A percentile compares a stretch with the other conserved stretches of the same genome.
phyloP scores from a whole-genome alignment of 192 early-diverging fungal species.

The Coemansia sp. region DNA sequence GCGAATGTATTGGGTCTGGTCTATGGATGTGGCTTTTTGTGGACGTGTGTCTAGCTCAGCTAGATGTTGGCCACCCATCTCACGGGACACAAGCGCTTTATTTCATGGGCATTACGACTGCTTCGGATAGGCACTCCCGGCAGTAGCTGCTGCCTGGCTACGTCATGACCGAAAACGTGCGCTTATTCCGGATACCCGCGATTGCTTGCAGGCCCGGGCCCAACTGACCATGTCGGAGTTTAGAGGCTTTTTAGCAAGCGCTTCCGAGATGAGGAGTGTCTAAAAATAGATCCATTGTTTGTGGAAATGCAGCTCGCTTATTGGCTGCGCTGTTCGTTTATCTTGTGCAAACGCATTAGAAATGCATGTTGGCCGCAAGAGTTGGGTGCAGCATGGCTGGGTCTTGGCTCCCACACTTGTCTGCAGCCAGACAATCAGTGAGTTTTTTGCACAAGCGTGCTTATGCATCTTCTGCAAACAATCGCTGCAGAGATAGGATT shows the following conservation, averaged over 20 bases:
- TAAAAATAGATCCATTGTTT: slow-evolving; percentile 10
- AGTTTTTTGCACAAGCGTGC: neutral
- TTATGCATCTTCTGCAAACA: slow-evolving; percentile 8
- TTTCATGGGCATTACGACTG: too few relatives aligned
- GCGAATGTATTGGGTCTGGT: too few relatives aligned
- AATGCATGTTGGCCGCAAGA: slow-evolving; percentile 9
- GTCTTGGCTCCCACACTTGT: slow-evolving; percentile 8
- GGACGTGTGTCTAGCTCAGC: too few relatives aligned
- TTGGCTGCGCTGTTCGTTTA: neutral
- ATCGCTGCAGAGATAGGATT: slow-evolving; percentile 11
- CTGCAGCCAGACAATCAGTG: slow-evolving; percentile 7
- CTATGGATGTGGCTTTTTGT: too few relatives aligned
- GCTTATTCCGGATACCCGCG: slow-evolving; percentile 1
- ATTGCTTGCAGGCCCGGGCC: slow-evolving; percentile 7
- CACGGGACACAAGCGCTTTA: too few relatives aligned
- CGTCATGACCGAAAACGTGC: too few relatives aligned
- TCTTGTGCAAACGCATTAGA: slow-evolving; percentile 4
- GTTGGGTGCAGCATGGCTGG: slow-evolving; percentile 9
- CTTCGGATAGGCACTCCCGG: too few relatives aligned
- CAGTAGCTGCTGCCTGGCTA: too few relatives aligned
- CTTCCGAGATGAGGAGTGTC: slow-evolving; percentile 8
- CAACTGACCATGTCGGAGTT: slow-evolving; percentile 6
- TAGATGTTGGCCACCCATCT: too few relatives aligned
- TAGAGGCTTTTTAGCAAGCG: neutral
- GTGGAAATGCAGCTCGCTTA: slow-evolving; percentile 1